Conservation (phyloP, 305 asterid genomes). For the Solanum hybrid region DNA sequence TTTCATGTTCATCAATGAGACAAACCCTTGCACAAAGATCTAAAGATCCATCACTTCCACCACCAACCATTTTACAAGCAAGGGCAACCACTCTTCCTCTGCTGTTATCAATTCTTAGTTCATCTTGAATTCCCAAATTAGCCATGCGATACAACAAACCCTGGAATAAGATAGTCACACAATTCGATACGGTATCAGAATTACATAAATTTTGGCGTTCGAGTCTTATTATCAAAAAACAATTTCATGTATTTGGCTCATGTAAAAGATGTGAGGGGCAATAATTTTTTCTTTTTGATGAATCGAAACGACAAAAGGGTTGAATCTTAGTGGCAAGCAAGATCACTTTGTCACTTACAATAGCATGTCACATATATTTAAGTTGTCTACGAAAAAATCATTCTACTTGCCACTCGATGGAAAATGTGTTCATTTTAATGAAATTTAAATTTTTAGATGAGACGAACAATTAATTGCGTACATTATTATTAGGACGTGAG, state of each 20-base stretch:
- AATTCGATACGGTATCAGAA: not conserved
- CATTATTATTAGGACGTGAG: slow-evolving; percentile 51
- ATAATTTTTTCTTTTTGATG: too few relatives aligned
- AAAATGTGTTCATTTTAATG: not conserved
- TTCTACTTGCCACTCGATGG: too few relatives aligned
- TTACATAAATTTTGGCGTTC: not conserved
- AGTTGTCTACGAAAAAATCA: too few relatives aligned
- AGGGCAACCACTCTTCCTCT: slow-evolving; percentile 66
- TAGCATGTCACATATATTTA: too few relatives aligned
- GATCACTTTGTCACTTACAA: too few relatives aligned
- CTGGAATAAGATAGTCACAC: slow-evolving; percentile 13
- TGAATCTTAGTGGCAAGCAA: too few relatives aligned
- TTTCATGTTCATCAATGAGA: slow-evolving; percentile 63
- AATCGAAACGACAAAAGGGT: too few relatives aligned
- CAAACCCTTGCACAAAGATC: slow-evolving; percentile 88
- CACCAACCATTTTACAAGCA: slow-evolving; percentile 93
- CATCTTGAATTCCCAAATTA: slow-evolving; percentile 72
- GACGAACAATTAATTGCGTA: slow-evolving; percentile 7
- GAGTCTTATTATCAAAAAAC: not conserved
- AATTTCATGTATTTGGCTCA: not conserved
- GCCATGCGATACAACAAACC: slow-evolving; percentile 65
- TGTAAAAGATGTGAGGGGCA: not conserved
- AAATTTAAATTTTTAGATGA: not conserved
- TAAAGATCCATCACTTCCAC: slow-evolving; percentile 84
- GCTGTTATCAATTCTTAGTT: slow-evolving; percentile 51